These are phyloP conservation scores for Curvularia verruculosa DNA, from an alignment of 2,329 filamentous ascomycete species.

Conservation along the genomic window DNA sequence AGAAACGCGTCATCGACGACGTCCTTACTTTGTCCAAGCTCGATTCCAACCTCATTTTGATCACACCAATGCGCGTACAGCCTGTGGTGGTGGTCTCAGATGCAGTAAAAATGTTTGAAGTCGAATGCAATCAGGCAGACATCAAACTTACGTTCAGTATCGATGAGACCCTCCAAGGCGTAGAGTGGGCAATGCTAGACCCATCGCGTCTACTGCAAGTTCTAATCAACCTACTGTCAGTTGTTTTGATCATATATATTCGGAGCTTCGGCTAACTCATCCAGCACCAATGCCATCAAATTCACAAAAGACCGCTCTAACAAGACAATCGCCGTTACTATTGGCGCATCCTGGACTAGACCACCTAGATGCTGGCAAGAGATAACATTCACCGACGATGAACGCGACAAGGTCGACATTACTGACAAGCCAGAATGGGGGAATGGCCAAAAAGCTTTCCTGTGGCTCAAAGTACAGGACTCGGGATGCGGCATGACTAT, in stretches of 20 bases:
- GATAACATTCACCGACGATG: constrained; percentile 25
- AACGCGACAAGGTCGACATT: constrained; percentile 7
- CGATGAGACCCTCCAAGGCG: constrained; percentile 49
- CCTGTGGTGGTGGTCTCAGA: constrained; percentile 30
- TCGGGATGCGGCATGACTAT: constrained; percentile 49
- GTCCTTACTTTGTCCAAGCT: constrained; percentile 47
- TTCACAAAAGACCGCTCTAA: constrained; percentile 45
- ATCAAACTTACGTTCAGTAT: constrained; percentile 48
- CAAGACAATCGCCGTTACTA: constrained; percentile 46
- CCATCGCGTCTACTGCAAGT: constrained; percentile 37
- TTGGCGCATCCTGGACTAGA: constrained; percentile 40
- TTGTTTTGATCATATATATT: constrained; percentile 28
- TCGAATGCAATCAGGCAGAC: constrained; percentile 39
- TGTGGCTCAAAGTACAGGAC: constrained; percentile 47
- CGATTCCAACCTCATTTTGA: constrained; percentile 36
- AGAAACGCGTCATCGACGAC: constrained; percentile 51
- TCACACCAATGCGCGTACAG: constrained; percentile 34
- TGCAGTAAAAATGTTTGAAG: constrained; percentile 39
- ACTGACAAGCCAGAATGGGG: constrained; percentile 37
- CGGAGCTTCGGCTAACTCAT: constrained; percentile 29
- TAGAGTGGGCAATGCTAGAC: constrained; percentile 42
- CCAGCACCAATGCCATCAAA: constrained; percentile 40
- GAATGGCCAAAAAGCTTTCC: constrained; percentile 42
- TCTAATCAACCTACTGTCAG: constrained; percentile 37
- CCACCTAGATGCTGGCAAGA: constrained; percentile 24